Evolutionary conservation across 768 basidiomycete genomes (phyloP), one percentile per base, ranked within the genome.

Genomic region (Phaeotremella skinneri): DNA sequence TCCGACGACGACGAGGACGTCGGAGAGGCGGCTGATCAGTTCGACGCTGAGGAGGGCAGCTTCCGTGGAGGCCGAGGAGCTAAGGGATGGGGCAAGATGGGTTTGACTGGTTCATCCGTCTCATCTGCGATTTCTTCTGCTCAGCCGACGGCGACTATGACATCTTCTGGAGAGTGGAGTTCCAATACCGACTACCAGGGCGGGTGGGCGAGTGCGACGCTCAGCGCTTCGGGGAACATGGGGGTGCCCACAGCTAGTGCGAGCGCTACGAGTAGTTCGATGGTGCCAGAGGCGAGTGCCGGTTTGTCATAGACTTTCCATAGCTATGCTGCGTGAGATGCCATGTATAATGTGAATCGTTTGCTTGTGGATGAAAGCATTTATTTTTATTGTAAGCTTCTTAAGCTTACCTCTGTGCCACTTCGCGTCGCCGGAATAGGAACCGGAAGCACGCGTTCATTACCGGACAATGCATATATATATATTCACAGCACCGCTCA

Each of bases 241-340:
- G 37, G 17, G 51, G 26, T 29, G 55, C 47, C 17, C 9, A 37
- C 34, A 17, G 34, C 7, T 17, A 37, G 7, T 7, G 9, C 56
- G 20, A 55, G 60, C 11, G 61, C 53, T 21, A 52, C 52, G 13
- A 56, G 61, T 9, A 56, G 61, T 23, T 51, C 52, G 20, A 62
- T 62, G 61, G 49, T 62, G 13, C 56, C 61, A 17, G 50, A 56
- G n/a, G 29, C 30, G 2, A 62, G 61, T 55, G 14, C 25, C 20
- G 61, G 61, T 1, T 49, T 62, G 42, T 56, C 61, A n/a, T 62
- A 62, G 27, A n/a, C 14, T n/a, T 48, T 49, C 20, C 21, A 52
- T 54, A 39, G 20, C 26, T 39, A 52, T 34, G 16, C 31, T 52
- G 41, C 4, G 26, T 55, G 25, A 25, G 11, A 23, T 16, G 13